phyloP scores from a whole-genome alignment of 2,329 filamentous ascomycete species.

The Aspergillus flavus region DNA sequence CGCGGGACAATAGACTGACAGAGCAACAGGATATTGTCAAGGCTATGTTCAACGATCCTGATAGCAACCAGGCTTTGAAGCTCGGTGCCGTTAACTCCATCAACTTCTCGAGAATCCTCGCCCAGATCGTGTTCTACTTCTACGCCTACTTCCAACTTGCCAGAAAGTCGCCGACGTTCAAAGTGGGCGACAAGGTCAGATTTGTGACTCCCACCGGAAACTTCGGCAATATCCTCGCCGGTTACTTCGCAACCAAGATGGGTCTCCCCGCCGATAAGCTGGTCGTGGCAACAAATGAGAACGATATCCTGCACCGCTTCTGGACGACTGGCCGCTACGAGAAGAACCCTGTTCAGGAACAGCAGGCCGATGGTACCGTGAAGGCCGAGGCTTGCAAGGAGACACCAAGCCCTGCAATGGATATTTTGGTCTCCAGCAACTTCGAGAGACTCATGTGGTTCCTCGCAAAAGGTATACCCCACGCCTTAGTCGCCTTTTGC shows the following conservation, averaged over 20 bases:
- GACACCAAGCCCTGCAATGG: conserved; percentile 94
- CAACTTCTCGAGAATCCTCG: conserved; percentile 92
- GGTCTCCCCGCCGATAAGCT: conserved; percentile 86
- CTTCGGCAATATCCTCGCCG: conserved; percentile 87
- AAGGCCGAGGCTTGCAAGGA: conserved; percentile 58
- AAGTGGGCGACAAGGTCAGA: conserved; percentile 62
- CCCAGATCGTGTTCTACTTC: conserved; percentile 98
- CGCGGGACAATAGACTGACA: background rate
- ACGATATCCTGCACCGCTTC: conserved; percentile 95
- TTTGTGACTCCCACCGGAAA: conserved; percentile 95
- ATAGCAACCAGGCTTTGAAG: conserved; percentile 79
- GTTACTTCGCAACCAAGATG: conserved; percentile 91
- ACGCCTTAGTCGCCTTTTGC: conserved; percentile 42
- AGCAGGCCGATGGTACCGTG: background rate
- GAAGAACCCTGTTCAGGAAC: conserved; percentile 5
- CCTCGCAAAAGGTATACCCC: conserved; percentile 47
- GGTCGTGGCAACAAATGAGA: conserved; percentile 54
- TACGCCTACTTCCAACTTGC: conserved; percentile 85
- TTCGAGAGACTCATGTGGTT: conserved; percentile 97
- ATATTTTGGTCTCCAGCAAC: conserved; percentile 94
- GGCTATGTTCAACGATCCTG: conserved; percentile 81
- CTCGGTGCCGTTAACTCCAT: conserved; percentile 96
- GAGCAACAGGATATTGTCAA: conserved; percentile 75
- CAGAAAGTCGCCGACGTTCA: conserved; percentile 58
- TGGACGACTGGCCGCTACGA: conserved; percentile 41